Evolutionary conservation across 345 rosid species (phyloP).

Genomic region (Firmiana major): DNA sequence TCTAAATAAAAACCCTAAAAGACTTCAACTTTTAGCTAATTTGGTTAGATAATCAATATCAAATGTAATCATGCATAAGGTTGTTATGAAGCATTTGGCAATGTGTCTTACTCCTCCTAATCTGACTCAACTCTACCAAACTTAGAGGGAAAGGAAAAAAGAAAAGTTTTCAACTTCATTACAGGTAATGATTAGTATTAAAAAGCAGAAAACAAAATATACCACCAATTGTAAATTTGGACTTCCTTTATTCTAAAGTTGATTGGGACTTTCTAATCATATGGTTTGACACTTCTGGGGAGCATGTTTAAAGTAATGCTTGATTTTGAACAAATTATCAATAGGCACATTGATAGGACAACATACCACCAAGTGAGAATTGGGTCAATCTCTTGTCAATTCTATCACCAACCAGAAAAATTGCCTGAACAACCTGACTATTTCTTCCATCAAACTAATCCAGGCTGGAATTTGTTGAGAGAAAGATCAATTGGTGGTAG

Average conservation of each 20-base stretch:
- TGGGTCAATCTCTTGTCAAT: slow-evolving; percentile 17
- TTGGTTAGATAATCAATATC: slow-evolving; percentile 23
- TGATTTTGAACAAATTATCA: slow-evolving; percentile 5
- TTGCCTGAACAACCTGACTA: slow-evolving; percentile 11
- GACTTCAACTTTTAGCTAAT: not conserved
- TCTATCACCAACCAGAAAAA: slow-evolving; percentile 19
- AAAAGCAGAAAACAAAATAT: not conserved
- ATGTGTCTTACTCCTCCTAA: slow-evolving; percentile 26
- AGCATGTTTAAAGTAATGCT: slow-evolving; percentile 23
- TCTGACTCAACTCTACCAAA: slow-evolving; percentile 37
- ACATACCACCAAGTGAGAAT: slow-evolving; percentile 3
- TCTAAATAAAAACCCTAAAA: not conserved
- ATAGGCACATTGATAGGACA: slow-evolving; percentile 19
- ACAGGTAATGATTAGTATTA: slow-evolving; percentile 9
- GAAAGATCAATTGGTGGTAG: not conserved
- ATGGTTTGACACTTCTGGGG: slow-evolving; percentile 20
- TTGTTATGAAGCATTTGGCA: slow-evolving; percentile 34
- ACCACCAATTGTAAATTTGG: too few species aligned
- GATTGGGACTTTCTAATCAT: slow-evolving; percentile 25
- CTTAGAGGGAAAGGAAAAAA: slow-evolving; percentile 9
- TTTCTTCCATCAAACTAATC: not conserved
- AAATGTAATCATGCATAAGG: slow-evolving; percentile 19
- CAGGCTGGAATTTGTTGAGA: not conserved
- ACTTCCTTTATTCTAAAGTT: slow-evolving; percentile 8
- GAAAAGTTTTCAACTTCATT: slow-evolving; percentile 6